Base-by-base conservation (phyloP, 2,329 filamentous ascomycete genomes). In the Paracamarosporium sp. region DNA sequence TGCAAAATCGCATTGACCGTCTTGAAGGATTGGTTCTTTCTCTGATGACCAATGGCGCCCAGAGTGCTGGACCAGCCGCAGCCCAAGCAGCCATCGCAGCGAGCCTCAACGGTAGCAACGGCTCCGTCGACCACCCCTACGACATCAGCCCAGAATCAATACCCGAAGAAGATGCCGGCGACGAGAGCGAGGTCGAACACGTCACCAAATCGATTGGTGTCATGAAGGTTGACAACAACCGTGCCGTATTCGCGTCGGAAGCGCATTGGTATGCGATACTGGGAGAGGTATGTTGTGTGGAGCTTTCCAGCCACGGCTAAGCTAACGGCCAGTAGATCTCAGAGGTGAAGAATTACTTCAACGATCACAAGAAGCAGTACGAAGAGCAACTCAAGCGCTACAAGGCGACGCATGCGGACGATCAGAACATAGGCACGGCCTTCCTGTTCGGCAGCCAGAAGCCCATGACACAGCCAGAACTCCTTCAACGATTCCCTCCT, bases 1-100 rank as follows among this genome's bases (percentile, higher is more conserved):
- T 98, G 94, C 94, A 98, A 81, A 96, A 96, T 74, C 90, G 95
- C 75, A 98, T 98, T 80, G 93, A 98, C 81, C 88, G 94, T 69
- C 84, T 98, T 65, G 94, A 98, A 83, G 90, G 91, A 67, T 81
- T 98, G 75, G 94, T 98, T 60, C 80, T 98, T 64, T 96, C 92
- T 27, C 79, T 98, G 72, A 97, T 98, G 94, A 94, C 94, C 72
- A 93, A 91, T 75, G 92, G 92, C 56, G 85, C 83, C n/a, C 82
- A 85, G 63, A 83, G 85, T 53, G 82, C 84, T 45, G 86, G 86
- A 22, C 82, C 83, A 3, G 76, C 82, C 17, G 86, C 86, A 47
- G 86, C 86, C n/a, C 81, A 85, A 56, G 85, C 86, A 31, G 84
- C 81, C 7, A 83, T 88, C 33, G 81, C 81, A 4, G 73, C 76